A percentile compares a stretch with the other conserved stretches of the same genome.
Evolutionary conservation across 1,284 basidiomycete genomes (phyloP).

Genomic region (Ceratobasidium sp.): DNA sequence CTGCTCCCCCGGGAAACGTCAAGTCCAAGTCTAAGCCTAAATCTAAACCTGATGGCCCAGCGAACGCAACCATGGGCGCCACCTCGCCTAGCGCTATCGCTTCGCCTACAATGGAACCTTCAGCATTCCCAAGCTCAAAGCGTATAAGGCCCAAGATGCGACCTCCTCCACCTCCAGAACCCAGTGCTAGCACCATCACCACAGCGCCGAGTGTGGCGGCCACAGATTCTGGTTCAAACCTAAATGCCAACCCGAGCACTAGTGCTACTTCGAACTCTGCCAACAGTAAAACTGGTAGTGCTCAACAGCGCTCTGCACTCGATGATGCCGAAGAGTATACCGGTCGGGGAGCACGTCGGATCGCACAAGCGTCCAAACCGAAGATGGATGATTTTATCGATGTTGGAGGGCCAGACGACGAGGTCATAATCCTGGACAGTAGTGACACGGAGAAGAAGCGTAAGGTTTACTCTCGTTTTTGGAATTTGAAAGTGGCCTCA

Average conservation of each 20-base stretch:
- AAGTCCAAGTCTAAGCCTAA: not conserved
- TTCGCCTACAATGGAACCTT: not conserved
- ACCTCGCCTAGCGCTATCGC: not conserved
- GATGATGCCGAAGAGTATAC: constrained; percentile 42
- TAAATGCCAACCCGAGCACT: constrained; percentile 29
- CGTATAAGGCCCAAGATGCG: constrained; percentile 38
- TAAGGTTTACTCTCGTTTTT: constrained; percentile 7
- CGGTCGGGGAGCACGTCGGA: constrained; percentile 34
- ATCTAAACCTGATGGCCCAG: not conserved
- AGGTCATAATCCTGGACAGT: constrained; percentile 33
- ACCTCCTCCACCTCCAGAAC: constrained; percentile 41
- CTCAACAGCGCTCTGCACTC: constrained; percentile 30
- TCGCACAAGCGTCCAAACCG: constrained; percentile 27
- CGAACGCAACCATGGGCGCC: not conserved
- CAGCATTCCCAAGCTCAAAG: constrained; percentile 1
- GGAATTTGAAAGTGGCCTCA: not conserved
- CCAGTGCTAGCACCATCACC: constrained; percentile 1
- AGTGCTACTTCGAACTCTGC: constrained; percentile 29
- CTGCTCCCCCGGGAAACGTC: not conserved
- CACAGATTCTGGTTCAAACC: constrained; percentile 14
- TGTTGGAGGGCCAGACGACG: constrained; percentile 41
- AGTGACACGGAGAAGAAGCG: constrained; percentile 23
- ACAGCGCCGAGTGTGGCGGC: constrained; percentile 24
- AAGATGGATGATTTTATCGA: constrained; percentile 26
- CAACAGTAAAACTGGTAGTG: constrained; percentile 5